Evolutionary conservation across 768 basidiomycete genomes (phyloP), one percentile per base, ranked within the genome.

Genomic region (Tricholoma bakamatsutake): DNA sequence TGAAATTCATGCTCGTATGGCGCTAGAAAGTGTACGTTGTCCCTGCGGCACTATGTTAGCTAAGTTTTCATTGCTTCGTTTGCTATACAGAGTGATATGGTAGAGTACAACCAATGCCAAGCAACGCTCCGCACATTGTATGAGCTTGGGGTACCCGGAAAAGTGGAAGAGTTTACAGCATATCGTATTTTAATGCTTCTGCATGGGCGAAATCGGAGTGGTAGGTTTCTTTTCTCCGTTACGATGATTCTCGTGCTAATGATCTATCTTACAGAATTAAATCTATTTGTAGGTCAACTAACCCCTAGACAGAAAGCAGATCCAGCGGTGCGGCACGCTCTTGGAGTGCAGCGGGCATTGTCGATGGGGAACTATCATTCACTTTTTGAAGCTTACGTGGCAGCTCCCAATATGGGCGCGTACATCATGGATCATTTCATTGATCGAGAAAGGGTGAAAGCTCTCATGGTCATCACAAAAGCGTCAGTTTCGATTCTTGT

Each of bases 401-500:
- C 77, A 53, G 92, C 93, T 43, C 93, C 94, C 27, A 94, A 96
- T 67, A 98, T 98, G 97, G 93, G 93, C 37, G 94, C 84, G 53
- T 98, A 98, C 71, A 93, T 99, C 66, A 97, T 99, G 92, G 97
- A 98, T 72, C 94, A 98, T 70, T 98, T 98, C 69, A 88, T 98
- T 64, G 84, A 86, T 64, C 81, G 97, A 64, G 97, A 98, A 74
- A 77, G 97, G 57, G 80, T 88, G 54, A 83, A 83, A 57, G 94
- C 93, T 1, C 69, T 99, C 58, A 82, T 93, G 66, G 84, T 89
- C 61, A 95, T 99, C 74, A 83, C 90, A 30, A 97, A 90, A 81
- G 89, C 91, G 97, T 98, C 63, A 65, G 95, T 81, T 34, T 1
- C 52, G 3, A n/a, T 0, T 24, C 21, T 24, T 40, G 13, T 21